Conservation (phyloP, 140 eudicot genomes). For the Ambrosia hybrid region DNA sequence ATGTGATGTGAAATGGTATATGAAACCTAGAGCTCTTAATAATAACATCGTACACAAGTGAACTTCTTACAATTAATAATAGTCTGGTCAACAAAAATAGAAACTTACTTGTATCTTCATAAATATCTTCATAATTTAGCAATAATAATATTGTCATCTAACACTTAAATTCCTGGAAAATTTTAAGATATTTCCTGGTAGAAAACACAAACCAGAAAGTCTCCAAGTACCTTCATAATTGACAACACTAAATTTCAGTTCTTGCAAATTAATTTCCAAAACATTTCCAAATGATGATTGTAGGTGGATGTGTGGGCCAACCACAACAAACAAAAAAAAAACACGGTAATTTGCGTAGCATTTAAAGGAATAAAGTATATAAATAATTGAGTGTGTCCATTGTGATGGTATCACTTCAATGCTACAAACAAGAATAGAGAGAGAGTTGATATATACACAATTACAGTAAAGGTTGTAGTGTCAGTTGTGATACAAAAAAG, state of each 20-base stretch:
- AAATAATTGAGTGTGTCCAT: background rate
- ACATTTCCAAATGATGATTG: background rate
- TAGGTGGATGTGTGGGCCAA: background rate
- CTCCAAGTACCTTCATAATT: too few relatives aligned
- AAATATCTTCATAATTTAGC: background rate
- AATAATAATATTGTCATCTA: background rate
- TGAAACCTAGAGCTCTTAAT: too few relatives aligned
- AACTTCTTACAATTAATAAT: too few relatives aligned
- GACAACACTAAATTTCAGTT: background rate
- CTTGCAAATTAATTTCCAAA: too few relatives aligned
- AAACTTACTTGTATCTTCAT: conserved; percentile 7
- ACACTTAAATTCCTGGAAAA: conserved; percentile 2
- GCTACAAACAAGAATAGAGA: background rate
- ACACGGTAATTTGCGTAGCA: background rate
- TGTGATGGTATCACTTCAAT: background rate
- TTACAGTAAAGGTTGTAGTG: conserved; percentile 42
- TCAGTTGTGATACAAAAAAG: conserved; percentile 18
- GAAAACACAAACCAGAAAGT: background rate
- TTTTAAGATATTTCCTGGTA: background rate
- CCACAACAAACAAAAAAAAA: background rate
- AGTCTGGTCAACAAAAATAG: background rate
- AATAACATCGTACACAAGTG: too few relatives aligned
- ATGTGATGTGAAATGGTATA: too few relatives aligned
- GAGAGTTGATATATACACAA: conserved; percentile 12
- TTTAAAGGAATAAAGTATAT: too few relatives aligned